Conservation (phyloP, 1,284 basidiomycete genomes). For the Rhodotorula sp. region DNA sequence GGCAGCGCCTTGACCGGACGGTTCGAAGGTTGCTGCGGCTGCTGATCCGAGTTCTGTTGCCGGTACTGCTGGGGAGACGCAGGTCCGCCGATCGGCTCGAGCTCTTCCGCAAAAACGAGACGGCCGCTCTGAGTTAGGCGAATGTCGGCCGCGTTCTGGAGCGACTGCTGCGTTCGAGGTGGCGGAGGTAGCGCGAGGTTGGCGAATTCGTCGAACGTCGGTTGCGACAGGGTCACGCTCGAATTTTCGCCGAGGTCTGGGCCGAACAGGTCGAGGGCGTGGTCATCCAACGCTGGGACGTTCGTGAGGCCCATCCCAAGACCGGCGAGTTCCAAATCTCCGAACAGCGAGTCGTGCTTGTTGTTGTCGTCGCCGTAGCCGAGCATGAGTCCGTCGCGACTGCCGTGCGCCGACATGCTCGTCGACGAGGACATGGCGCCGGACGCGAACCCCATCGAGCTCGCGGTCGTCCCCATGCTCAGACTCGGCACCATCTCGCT, state of each 20-base stretch:
- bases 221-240: not conserved
- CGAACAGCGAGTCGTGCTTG: not conserved
- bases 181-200: not conserved
- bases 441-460: constrained; percentile 14
- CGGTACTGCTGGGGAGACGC: constrained; percentile 1
- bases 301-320: constrained; percentile 40
- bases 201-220: not conserved
- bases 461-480: constrained; percentile 26
- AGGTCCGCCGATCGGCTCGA: constrained; percentile 25
- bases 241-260: not conserved
- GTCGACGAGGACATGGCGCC: not conserved
- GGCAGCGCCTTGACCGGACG: constrained; percentile 30
- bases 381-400: not conserved
- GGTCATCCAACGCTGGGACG: constrained; percentile 17
- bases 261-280: not conserved
- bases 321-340: not conserved
- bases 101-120: not conserved
- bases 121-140: not conserved
- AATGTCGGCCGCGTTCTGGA: not conserved
- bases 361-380: not conserved
- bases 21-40: not conserved
- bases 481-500: constrained; percentile 25
- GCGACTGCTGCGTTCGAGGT: not conserved
- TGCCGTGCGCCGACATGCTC: constrained; percentile 14
- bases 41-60: not conserved